Evolutionary conservation across 805 yeast genomes (phyloP), one percentile per base, ranked within the genome.

Genomic region (Hanseniaspora clermontiae): DNA sequence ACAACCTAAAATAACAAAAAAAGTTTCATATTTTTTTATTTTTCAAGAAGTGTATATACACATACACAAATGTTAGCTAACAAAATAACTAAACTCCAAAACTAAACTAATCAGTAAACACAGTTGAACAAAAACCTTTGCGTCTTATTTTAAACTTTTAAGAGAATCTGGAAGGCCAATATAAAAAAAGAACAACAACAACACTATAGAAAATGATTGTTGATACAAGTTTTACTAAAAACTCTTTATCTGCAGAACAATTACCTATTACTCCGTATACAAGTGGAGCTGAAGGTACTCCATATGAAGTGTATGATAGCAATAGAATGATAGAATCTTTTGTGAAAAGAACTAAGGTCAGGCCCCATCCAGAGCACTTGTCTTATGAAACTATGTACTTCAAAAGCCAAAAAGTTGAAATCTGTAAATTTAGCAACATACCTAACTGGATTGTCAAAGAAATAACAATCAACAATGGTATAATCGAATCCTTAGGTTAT

Each of bases 361-460:
- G n/a, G 17, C 24, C 24, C 1, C 24, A 32, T 11, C 38, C 49
- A 46, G 49, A 46, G n/a, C 27, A 46, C 5, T 14, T 15, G 5
- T 19, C n/a, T 6, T 46, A 31, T 32, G 37, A 46, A 46, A 51
- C 55, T 5, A 36, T 46, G 17, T 20, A 24, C 17, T 36, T 51
- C 4, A n/a, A 46, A 4, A 32, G 31, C n/a, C 49, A 51, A 27
- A 51, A 51, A 43, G 17, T 51, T 5, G 55, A 51, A n/a, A 39
- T 51, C 17, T 51, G 55, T 37, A 42, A 39, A n/a, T 20, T 36
- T 27, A 17, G 19, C 5, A 29, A 51, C n/a, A 36, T 51, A 7
- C 55, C 55, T 9, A 51, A 51, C 20, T 51, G 55, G 55, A 24
- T 12, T 5, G 32, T 51, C 9, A 24, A 36, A 29, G 55, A 51